Percentiles rank a stretch among this genome's conserved stretches.
These are phyloP conservation scores for Cicer pinnatifidum DNA, from an alignment of 306 rosid species.

Conservation along the genomic window DNA sequence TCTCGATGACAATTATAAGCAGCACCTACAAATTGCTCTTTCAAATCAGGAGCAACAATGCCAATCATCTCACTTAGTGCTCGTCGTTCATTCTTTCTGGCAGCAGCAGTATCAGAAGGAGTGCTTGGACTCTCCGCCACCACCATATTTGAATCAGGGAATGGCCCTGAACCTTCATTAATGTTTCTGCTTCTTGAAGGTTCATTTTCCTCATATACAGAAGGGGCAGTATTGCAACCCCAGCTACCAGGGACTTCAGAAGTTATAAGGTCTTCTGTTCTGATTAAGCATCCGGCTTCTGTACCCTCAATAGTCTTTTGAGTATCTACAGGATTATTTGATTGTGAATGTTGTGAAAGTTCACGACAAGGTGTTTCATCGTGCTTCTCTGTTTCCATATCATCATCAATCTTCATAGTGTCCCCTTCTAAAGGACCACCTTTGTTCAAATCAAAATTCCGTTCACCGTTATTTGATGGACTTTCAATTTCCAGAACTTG, in stretches of 20 bases:
- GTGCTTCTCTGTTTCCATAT: slow-evolving; percentile 68
- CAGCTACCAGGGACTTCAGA: slow-evolving; percentile 95
- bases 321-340: slow-evolving; percentile 55
- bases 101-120: slow-evolving; percentile 48
- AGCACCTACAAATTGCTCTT: slow-evolving; percentile 64
- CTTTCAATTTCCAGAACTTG: slow-evolving; percentile 80
- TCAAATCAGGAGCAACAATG: slow-evolving; percentile 85
- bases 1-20: slow-evolving; percentile 47
- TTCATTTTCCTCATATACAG: slow-evolving; percentile 70
- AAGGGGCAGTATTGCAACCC: slow-evolving; percentile 89
- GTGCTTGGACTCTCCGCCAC: slow-evolving; percentile 73
- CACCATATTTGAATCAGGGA: slow-evolving; percentile 56
- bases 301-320: slow-evolving; percentile 64
- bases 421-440: slow-evolving; percentile 57
- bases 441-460: slow-evolving; percentile 61
- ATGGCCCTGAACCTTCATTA: slow-evolving; percentile 53
- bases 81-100: slow-evolving; percentile 59
- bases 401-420: slow-evolving; percentile 78
- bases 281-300: slow-evolving; percentile 61
- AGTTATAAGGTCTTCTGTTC: slow-evolving; percentile 81
- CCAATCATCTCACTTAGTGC: slow-evolving; percentile 85
- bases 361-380: slow-evolving; percentile 51
- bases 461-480: slow-evolving; percentile 58
- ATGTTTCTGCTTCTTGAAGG: slow-evolving; percentile 61
- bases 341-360: slow-evolving; percentile 52